These are phyloP conservation scores for Daldinia caldariorum DNA, from an alignment of 495 filamentous ascomycete species.

Conservation along the genomic window DNA sequence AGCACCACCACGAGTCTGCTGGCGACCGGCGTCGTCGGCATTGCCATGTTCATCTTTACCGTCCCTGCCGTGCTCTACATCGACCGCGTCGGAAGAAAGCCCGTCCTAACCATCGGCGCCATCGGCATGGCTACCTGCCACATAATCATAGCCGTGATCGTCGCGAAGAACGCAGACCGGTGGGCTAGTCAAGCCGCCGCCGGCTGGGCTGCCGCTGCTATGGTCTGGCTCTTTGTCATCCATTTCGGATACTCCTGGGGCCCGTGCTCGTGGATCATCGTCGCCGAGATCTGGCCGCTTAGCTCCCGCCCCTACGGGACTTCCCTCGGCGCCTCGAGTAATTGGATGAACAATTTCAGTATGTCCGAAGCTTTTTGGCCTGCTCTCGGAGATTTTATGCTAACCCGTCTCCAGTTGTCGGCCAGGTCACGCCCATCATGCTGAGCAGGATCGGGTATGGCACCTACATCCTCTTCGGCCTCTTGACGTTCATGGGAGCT, in stretches of 20 bases:
- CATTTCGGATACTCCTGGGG: slow-evolving; percentile 84
- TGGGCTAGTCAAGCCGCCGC: slow-evolving; percentile 69
- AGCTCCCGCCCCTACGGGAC: slow-evolving; percentile 78
- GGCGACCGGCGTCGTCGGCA: slow-evolving; percentile 82
- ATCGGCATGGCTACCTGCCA: slow-evolving; percentile 70
- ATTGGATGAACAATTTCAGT: slow-evolving; percentile 66
- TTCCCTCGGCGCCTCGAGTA: slow-evolving; percentile 70
- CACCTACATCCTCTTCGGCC: slow-evolving; percentile 82
- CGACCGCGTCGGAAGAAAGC: slow-evolving; percentile 67
- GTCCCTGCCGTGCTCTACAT: slow-evolving; percentile 75
- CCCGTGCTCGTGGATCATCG: slow-evolving; percentile 74
- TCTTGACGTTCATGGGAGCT: slow-evolving; percentile 73
- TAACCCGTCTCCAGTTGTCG: slow-evolving; percentile 57
- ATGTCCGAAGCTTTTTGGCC: not conserved
- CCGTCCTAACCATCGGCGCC: slow-evolving; percentile 64
- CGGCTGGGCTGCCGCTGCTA: slow-evolving; percentile 80
- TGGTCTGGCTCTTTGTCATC: slow-evolving; percentile 85
- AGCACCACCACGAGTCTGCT: slow-evolving; percentile 72
- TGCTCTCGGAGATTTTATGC: not conserved
- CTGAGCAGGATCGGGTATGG: slow-evolving; percentile 75
- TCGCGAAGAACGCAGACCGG: slow-evolving; percentile 68
- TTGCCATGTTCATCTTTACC: slow-evolving; percentile 76
- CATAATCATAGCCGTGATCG: slow-evolving; percentile 78
- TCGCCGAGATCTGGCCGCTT: slow-evolving; percentile 81
- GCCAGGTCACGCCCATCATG: slow-evolving; percentile 81